phyloP scores from a whole-genome alignment of 2,329 filamentous ascomycete genomes.

The Aspergillus uvarum region DNA sequence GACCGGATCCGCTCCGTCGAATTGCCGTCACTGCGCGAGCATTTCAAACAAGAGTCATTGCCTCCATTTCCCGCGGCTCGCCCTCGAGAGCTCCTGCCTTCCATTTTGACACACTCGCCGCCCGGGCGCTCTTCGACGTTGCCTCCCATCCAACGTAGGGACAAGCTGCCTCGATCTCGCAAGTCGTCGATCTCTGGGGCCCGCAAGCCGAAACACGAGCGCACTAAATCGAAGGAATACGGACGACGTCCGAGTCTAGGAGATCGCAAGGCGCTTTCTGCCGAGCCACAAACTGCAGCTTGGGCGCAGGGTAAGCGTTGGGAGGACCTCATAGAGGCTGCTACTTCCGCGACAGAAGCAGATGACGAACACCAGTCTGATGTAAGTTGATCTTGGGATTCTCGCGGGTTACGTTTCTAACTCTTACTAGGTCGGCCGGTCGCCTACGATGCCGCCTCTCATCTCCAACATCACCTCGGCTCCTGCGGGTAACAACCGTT shows the following conservation, averaged over 20 bases:
- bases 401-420: constrained; percentile 40
- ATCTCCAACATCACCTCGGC: constrained; percentile 41
- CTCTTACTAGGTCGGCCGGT: constrained; percentile 36
- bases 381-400: constrained; percentile 44
- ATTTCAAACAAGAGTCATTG: constrained; percentile 72
- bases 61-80: constrained; percentile 61
- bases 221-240: constrained; percentile 73
- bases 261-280: constrained; percentile 80
- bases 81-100: constrained; percentile 75
- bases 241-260: constrained; percentile 71
- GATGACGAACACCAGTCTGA: constrained; percentile 79
- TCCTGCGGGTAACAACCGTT: constrained; percentile 51
- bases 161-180: constrained; percentile 70
- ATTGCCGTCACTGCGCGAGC: constrained; percentile 67
- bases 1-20: constrained; percentile 66
- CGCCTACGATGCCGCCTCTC: constrained; percentile 42
- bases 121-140: constrained; percentile 84
- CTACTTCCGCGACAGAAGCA: constrained; percentile 86
- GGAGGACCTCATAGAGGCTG: constrained; percentile 95
- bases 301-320: constrained; percentile 79
- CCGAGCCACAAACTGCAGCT: constrained; percentile 75
- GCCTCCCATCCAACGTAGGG: constrained; percentile 73
- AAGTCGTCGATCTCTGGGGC: constrained; percentile 82
- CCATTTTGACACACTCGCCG: constrained; percentile 74
- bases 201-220: constrained; percentile 74